A percentile compares a stretch with the other conserved stretches of the same genome.
These are phyloP conservation scores for Viola pubescens DNA, from an alignment of 441 rosid species.

Conservation along the genomic window DNA sequence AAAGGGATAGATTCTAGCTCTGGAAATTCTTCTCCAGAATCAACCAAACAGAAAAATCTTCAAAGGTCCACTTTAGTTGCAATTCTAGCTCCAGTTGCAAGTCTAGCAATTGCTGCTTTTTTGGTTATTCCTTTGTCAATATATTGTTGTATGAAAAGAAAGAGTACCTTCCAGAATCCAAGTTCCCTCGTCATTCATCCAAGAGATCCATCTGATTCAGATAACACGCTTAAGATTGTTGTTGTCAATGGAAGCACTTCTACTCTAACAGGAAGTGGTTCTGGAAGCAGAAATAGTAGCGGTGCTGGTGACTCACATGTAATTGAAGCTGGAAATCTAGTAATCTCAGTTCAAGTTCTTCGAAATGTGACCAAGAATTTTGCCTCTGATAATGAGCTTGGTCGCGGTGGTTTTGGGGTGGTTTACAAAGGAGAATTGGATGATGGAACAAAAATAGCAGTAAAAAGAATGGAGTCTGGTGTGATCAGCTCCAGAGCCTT, in stretches of 20 bases:
- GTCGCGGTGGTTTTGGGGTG: constrained; percentile 74
- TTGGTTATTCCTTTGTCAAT: constrained; percentile 38
- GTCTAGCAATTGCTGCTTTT: constrained; percentile 32
- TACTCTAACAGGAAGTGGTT: constrained; percentile 36
- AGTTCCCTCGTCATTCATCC: constrained; percentile 58
- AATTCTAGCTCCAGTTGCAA: constrained; percentile 40
- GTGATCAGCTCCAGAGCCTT: constrained; percentile 53
- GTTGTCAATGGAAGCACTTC: constrained; percentile 53
- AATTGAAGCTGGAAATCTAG: constrained; percentile 59
- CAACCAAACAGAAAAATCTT: constrained; percentile 21
- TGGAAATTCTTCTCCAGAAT: constrained; percentile 17
- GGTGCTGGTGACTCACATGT: constrained; percentile 48
- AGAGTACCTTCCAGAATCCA: constrained; percentile 25
- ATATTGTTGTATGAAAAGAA: constrained; percentile 40
- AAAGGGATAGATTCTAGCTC: constrained; percentile 23
- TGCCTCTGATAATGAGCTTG: constrained; percentile 57
- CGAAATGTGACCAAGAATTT: constrained; percentile 56
- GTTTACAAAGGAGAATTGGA: constrained; percentile 68
- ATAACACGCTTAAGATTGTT: constrained; percentile 45
- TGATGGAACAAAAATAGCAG: constrained; percentile 64
- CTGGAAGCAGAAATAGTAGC: constrained; percentile 38
- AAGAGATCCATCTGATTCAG: constrained; percentile 50
- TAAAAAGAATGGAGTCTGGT: constrained; percentile 69
- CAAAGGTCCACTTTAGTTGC: constrained; percentile 28
- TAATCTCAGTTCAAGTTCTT: constrained; percentile 69